Evolutionary conservation across 768 basidiomycete species (phyloP).

Genomic region (Galerina sulciceps): DNA sequence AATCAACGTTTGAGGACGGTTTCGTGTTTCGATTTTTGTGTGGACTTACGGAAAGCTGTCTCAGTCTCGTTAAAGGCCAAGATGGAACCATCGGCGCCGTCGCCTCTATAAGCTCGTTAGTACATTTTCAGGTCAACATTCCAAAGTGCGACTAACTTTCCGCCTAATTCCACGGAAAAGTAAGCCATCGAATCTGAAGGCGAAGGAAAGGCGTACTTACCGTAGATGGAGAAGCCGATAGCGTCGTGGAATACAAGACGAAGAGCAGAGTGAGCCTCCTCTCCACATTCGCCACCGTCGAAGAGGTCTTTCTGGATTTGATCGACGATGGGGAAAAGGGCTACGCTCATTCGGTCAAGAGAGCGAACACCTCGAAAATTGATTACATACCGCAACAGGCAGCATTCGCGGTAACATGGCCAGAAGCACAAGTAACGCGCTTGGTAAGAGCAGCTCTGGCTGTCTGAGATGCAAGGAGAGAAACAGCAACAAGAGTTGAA

Average conservation of each 20-base stretch:
- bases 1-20: neutral
- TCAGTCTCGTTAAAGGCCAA: constrained; percentile 27
- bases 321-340: constrained; percentile 27
- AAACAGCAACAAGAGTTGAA: constrained; percentile 19
- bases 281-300: constrained; percentile 38
- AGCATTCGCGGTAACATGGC: constrained; percentile 27
- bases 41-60: constrained; percentile 25
- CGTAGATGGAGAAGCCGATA: constrained; percentile 25
- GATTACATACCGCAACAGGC: constrained; percentile 24
- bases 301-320: constrained; percentile 36
- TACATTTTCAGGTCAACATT: neutral
- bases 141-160: constrained; percentile 12
- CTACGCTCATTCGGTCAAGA: constrained; percentile 2
- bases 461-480: constrained; percentile 15
- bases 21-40: neutral
- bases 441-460: constrained; percentile 22
- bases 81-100: constrained; percentile 33
- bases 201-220: neutral
- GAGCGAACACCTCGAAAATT: neutral
- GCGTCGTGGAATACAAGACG: constrained; percentile 28
- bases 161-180: neutral
- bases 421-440: constrained; percentile 27
- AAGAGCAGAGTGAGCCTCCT: constrained; percentile 29
- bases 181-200: neutral
- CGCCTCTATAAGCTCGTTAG: constrained; percentile 9